Conservation (phyloP, 148 eudicot genomes). For the Rhododendron mucronatum region DNA sequence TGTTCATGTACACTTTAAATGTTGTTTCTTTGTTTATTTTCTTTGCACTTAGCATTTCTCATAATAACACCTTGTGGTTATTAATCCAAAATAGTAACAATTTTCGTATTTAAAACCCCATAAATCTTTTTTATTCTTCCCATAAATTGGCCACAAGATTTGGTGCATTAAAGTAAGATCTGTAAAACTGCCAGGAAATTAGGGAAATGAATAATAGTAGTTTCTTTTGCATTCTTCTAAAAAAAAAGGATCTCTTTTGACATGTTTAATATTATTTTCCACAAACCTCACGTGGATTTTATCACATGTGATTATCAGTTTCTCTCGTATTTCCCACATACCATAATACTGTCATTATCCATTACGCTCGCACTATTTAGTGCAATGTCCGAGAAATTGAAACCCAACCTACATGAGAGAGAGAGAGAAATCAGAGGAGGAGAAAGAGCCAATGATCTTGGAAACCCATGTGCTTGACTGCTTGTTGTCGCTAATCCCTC, state of each 20-base stretch:
- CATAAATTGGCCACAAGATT: neutral
- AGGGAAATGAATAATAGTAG: no score
- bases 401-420: neutral
- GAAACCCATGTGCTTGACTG: neutral
- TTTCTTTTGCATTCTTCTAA: neutral
- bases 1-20: no score
- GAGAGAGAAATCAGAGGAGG: neutral
- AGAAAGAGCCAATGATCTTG: neutral
- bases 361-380: neutral
- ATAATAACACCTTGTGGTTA: no score
- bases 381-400: conserved; percentile 6
- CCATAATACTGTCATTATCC: neutral
- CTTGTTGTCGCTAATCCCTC: neutral
- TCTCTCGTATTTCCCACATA: neutral
- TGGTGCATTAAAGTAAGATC: neutral
- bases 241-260: no score
- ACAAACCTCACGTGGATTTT: neutral
- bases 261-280: neutral
- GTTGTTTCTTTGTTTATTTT: no score
- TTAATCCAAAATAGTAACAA: no score
- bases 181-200: neutral
- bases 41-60: no score
- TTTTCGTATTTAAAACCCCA: neutral
- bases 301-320: neutral
- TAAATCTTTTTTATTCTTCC: no score